A percentile compares a stretch with the other conserved stretches of the same genome.
These are phyloP conservation scores for Pseudomonodictys pantanalensis DNA, from an alignment of 495 filamentous ascomycete species.

Conservation along the genomic window DNA sequence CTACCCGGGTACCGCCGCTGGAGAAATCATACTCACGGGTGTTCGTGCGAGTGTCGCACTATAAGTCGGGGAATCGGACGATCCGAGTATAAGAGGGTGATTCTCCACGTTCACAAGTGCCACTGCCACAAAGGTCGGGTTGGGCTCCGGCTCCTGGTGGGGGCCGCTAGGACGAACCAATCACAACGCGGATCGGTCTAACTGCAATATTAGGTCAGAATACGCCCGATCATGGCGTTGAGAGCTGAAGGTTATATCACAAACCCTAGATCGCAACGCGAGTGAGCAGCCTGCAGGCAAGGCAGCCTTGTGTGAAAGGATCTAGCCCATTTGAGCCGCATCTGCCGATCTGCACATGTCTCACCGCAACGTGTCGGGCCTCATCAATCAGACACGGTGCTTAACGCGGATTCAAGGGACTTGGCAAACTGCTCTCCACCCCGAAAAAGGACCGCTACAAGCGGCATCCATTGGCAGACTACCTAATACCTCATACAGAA, in stretches of 20 bases:
- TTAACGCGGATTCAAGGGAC: not conserved
- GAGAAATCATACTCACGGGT: too few relatives aligned
- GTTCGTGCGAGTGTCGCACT: too few relatives aligned
- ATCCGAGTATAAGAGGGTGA: too few relatives aligned
- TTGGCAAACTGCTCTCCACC: conserved; percentile 1
- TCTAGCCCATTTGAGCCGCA: not conserved
- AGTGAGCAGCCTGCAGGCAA: too few relatives aligned
- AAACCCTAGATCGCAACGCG: not conserved
- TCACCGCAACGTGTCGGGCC: not conserved
- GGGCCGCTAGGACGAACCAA: not conserved
- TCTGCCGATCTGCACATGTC: not conserved
- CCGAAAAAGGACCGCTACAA: not conserved
- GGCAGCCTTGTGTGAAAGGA: not conserved
- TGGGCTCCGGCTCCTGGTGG: not conserved
- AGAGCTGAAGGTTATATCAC: not conserved
- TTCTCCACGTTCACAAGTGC: too few relatives aligned
- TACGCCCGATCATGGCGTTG: not conserved
- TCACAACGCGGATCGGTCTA: not conserved
- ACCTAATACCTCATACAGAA: conserved; percentile 27
- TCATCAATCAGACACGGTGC: not conserved
- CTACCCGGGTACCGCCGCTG: too few relatives aligned
- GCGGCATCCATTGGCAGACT: not conserved
- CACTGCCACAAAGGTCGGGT: too few relatives aligned
- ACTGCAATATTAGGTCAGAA: not conserved
- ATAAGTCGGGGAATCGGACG: too few relatives aligned